Base-by-base conservation (phyloP, 2,329 filamentous ascomycete genomes). In the Xenosphaeropsis pyriputrescens region DNA sequence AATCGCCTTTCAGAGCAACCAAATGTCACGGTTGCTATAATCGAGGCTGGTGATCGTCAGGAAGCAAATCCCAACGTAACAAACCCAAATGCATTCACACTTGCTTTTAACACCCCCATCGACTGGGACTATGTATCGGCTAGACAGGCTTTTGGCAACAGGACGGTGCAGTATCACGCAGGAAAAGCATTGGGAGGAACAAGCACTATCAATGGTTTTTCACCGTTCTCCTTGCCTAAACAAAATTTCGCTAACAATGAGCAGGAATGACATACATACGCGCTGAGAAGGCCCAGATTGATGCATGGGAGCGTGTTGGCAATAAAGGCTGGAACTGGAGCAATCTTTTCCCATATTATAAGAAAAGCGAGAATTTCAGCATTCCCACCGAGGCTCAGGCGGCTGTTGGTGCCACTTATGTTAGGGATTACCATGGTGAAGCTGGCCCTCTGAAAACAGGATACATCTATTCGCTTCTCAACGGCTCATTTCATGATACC, bases 121-220 rank as follows among this genome's bases (percentile, higher is more conserved):
- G 61, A 64, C 41, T 65, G 58, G 59, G 46, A 48, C 2, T 64
- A 62, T 34, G 40, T 50, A 36, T 61, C 55, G 14, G 52, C 47
- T 4, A 50, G 53, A 12, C 62, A 65, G 41, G 54, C 47, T 17
- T 59, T 59, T 48, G 55, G 47, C 2, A 51, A 45, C 7, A 49
- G 50, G 18, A 40, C 29, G 4, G 42, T 37, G 0, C 45, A 59
- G 29, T 46, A 45, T 4, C 49, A 50, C 30, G 57, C 59, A 13
- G 62, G 60, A 3, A 64, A 59, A 43, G 60, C 57, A 1, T 44
- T 64, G 2, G 59, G 59, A 34, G 63, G 61, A 7, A 60, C 58
- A 3, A 61, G 57, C 13, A 50, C 53, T 9, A 62, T 65, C 38
- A 65, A 65, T 47, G 22, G 22, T 26, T 26, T 9, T 26, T 9